A percentile compares a stretch with the other conserved stretches of the same genome.
Evolutionary conservation across 306 rosid genomes (phyloP).

Genomic region (Quercus bicolor): DNA sequence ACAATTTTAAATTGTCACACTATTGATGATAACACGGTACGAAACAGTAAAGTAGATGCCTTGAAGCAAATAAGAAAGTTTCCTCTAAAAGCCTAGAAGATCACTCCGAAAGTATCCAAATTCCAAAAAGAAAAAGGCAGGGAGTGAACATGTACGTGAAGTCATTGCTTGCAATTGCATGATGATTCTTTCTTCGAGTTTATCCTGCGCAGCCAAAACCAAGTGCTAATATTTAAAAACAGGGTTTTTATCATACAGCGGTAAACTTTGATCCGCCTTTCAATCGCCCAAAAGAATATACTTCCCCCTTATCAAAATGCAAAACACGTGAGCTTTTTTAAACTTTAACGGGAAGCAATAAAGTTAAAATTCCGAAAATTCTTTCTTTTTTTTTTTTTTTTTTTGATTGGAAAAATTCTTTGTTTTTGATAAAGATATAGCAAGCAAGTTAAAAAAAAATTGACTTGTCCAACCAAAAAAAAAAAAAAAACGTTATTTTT

Average conservation of each 20-base stretch:
- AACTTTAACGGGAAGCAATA: background rate
- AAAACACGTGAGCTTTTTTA: slow-evolving; percentile 13
- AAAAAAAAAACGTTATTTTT: too few species aligned
- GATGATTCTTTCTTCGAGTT: background rate
- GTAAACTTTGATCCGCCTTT: too few species aligned
- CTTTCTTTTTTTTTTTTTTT: background rate
- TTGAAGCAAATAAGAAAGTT: too few species aligned
- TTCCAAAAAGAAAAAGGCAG: too few species aligned
- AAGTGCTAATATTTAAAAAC: background rate
- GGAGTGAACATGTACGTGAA: background rate
- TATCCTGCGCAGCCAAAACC: background rate
- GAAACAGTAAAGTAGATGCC: too few species aligned
- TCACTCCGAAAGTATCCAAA: too few species aligned
- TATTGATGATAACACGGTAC: too few species aligned
- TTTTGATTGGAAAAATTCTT: too few species aligned
- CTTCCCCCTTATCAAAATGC: slow-evolving; percentile 1
- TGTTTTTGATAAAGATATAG: background rate
- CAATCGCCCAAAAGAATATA: background rate
- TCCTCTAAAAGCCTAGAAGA: too few species aligned
- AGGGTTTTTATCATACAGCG: too few species aligned
- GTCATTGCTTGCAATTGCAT: background rate
- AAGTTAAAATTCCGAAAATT: background rate
- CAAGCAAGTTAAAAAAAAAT: background rate
- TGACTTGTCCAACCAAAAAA: too few species aligned
- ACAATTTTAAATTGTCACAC: too few species aligned